Evolutionary conservation across 768 basidiomycete species (phyloP).

Genomic region (Trichaptum fuscoviolaceum): DNA sequence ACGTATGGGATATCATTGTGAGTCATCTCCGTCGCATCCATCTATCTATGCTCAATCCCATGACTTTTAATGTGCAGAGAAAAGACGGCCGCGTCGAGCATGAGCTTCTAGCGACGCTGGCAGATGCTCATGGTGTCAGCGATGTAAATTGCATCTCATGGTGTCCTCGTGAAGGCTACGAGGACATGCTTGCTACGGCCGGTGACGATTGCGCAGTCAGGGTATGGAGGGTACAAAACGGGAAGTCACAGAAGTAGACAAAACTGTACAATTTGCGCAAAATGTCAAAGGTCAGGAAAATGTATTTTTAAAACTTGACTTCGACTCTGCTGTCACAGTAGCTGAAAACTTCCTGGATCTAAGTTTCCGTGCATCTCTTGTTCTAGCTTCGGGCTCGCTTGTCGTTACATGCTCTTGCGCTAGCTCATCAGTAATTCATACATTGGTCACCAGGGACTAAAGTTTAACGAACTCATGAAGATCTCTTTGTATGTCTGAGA

Average conservation of each 20-base stretch:
- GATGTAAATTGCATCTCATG: conserved; percentile 86
- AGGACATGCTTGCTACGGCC: conserved; percentile 69
- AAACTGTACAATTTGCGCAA: not conserved
- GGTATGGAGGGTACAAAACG: conserved; percentile 58
- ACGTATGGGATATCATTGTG: conserved; percentile 75
- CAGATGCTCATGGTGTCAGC: conserved; percentile 70
- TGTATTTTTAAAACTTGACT: not conserved
- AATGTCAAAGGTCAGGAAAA: not conserved
- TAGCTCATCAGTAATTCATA: too few relatives aligned
- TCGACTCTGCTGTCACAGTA: not conserved
- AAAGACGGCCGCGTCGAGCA: conserved; percentile 27
- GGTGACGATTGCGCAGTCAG: conserved; percentile 82
- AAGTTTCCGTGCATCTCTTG: too few relatives aligned
- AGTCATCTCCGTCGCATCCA: conserved; percentile 16
- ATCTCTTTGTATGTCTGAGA: too few relatives aligned
- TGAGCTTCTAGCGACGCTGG: conserved; percentile 48
- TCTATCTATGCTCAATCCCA: conserved; percentile 1
- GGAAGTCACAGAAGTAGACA: not conserved
- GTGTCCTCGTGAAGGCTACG: conserved; percentile 65
- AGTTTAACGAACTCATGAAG: too few relatives aligned
- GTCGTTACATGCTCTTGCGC: too few relatives aligned
- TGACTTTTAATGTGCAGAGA: conserved; percentile 16
- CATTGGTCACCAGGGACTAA: too few relatives aligned
- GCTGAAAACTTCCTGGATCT: too few relatives aligned
- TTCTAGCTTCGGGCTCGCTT: too few relatives aligned